These are phyloP conservation scores for Malassezia nana DNA, from an alignment of 1,284 basidiomycete genomes.

Conservation along the genomic window DNA sequence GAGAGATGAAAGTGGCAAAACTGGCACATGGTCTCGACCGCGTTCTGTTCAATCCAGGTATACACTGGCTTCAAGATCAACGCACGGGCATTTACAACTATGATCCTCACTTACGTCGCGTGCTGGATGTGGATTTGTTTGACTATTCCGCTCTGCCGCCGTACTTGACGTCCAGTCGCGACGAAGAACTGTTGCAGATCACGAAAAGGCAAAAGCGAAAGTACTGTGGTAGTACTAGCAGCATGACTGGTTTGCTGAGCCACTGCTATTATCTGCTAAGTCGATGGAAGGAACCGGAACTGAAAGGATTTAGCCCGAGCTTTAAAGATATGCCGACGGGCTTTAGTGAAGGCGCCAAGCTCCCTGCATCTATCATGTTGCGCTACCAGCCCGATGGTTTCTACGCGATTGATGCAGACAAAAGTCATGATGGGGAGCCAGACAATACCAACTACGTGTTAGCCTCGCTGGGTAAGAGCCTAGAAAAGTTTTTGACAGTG, in stretches of 20 bases:
- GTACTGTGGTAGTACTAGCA: slow-evolving; percentile 86
- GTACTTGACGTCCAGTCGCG: slow-evolving; percentile 72
- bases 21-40: slow-evolving; percentile 70
- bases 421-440: slow-evolving; percentile 32
- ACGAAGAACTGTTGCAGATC: slow-evolving; percentile 61
- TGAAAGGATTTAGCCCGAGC: slow-evolving; percentile 41
- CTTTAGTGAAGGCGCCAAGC: slow-evolving; percentile 70
- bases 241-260: slow-evolving; percentile 67
- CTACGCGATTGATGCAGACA: slow-evolving; percentile 71
- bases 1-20: slow-evolving; percentile 55
- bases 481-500: slow-evolving; percentile 79
- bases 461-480: slow-evolving; percentile 61
- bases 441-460: slow-evolving; percentile 45
- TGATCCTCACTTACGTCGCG: slow-evolving; percentile 58
- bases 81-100: slow-evolving; percentile 81
- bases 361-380: slow-evolving; percentile 65
- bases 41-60: slow-evolving; percentile 58
- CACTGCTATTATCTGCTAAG: slow-evolving; percentile 68
- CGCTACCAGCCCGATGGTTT: slow-evolving; percentile 53
- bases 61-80: slow-evolving; percentile 80
- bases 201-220: slow-evolving; percentile 57
- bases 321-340: slow-evolving; percentile 58
- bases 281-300: slow-evolving; percentile 43
- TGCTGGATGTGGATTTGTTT: slow-evolving; percentile 76
- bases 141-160: slow-evolving; percentile 70